A percentile compares a stretch with the other conserved stretches of the same genome.
phyloP scores from a whole-genome alignment of 2,329 filamentous ascomycete genomes.

The Arthroderma sp. region DNA sequence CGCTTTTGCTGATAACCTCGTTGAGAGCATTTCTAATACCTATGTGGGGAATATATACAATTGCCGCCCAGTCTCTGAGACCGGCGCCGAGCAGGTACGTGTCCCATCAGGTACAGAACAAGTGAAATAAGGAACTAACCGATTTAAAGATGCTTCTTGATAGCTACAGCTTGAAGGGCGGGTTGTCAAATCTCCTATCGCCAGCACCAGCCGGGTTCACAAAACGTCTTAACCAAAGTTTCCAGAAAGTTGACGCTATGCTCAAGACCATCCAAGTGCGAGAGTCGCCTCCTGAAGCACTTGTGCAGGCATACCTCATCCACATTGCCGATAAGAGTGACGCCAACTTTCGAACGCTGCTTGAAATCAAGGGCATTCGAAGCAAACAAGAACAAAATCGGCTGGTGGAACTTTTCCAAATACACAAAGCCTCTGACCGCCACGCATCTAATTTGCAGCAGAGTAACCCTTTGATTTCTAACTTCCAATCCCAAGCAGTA shows the following conservation, averaged over 20 bases:
- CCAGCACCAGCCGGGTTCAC: constrained; percentile 54
- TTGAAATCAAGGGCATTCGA: constrained; percentile 86
- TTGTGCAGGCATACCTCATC: constrained; percentile 94
- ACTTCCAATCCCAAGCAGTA: constrained; percentile 33
- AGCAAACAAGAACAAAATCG: constrained; percentile 65
- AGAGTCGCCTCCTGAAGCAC: constrained; percentile 75
- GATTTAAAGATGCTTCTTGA: constrained; percentile 71
- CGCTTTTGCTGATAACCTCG: constrained; percentile 90
- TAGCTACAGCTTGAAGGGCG: constrained; percentile 55
- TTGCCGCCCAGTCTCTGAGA: constrained; percentile 82
- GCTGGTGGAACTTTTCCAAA: constrained; percentile 80
- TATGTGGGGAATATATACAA: constrained; percentile 78
- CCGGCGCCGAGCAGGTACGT: constrained; percentile 78
- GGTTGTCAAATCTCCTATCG: constrained; percentile 39
- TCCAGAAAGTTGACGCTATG: constrained; percentile 77
- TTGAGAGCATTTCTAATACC: constrained; percentile 66
- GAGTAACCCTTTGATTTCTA: constrained; percentile 57
- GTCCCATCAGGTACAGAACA: not conserved
- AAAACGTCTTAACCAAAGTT: constrained; percentile 72
- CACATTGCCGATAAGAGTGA: constrained; percentile 91
- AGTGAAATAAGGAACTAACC: constrained; percentile 1
- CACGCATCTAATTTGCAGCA: constrained; percentile 55
- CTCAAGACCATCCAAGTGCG: constrained; percentile 95
- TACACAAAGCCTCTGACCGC: constrained; percentile 55
- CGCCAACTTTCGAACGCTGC: constrained; percentile 87